Conservation (phyloP, 2,329 filamentous ascomycete species). For the Verticillium klebahnii region DNA sequence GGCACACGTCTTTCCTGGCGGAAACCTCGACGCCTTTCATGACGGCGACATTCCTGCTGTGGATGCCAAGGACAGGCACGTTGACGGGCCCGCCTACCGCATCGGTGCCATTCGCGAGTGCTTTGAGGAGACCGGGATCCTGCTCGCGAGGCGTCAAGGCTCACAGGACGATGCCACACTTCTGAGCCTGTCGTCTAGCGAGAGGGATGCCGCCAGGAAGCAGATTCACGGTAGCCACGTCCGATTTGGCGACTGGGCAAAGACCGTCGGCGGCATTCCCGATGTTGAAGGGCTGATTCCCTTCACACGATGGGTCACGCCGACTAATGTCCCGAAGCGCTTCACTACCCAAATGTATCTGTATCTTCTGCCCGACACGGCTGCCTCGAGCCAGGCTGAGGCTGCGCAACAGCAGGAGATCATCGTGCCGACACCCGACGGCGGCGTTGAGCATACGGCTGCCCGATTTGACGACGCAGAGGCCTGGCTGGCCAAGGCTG, state of each 20-base stretch:
- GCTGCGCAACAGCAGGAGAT: slow-evolving; percentile 41
- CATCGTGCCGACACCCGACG: slow-evolving; percentile 67
- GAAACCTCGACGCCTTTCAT: slow-evolving; percentile 72
- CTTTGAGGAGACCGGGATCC: slow-evolving; percentile 90
- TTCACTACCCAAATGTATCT: slow-evolving; percentile 98
- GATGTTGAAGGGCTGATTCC: slow-evolving; percentile 62
- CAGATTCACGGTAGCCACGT: slow-evolving; percentile 63
- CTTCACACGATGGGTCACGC: slow-evolving; percentile 92
- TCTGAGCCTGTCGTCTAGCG: slow-evolving; percentile 54
- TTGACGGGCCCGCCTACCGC: slow-evolving; percentile 71
- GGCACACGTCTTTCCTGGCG: slow-evolving; percentile 93
- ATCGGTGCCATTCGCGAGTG: slow-evolving; percentile 83
- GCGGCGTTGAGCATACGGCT: slow-evolving; percentile 61
- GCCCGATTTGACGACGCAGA: slow-evolving; percentile 70
- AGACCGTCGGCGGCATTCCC: slow-evolving; percentile 49
- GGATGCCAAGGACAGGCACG: slow-evolving; percentile 54
- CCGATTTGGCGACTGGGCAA: slow-evolving; percentile 63
- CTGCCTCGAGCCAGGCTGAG: slow-evolving; percentile 18
- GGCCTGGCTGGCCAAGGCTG: slow-evolving; percentile 64
- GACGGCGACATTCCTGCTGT: slow-evolving; percentile 56
- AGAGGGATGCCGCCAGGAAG: slow-evolving; percentile 61
- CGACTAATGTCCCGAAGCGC: slow-evolving; percentile 63
- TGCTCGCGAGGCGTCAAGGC: slow-evolving; percentile 53
- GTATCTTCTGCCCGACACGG: slow-evolving; percentile 71
- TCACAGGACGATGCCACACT: slow-evolving; percentile 44